Evolutionary conservation across 2,329 filamentous ascomycete genomes (phyloP).

Genomic region (Chrysoporthe puriensis): DNA sequence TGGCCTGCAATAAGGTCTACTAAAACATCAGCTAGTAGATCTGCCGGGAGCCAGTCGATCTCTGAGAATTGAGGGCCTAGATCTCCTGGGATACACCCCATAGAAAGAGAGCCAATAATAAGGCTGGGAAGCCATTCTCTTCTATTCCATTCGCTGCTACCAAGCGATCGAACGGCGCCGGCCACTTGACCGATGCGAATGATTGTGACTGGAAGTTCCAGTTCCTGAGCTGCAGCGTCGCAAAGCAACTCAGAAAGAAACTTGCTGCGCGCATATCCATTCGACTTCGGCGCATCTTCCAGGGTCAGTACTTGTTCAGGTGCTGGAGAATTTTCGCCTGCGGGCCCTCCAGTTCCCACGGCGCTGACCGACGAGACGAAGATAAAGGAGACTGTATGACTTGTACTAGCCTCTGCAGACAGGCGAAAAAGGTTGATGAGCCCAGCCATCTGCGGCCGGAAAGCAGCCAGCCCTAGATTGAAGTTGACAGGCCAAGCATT

Average conservation of each 20-base stretch:
- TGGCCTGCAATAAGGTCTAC: conserved; percentile 35
- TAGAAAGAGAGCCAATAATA: conserved; percentile 9
- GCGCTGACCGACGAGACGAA: conserved; percentile 56
- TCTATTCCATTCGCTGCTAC: conserved; percentile 7
- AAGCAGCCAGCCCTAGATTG: conserved; percentile 54
- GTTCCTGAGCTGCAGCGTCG: conserved; percentile 35
- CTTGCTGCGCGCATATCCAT: conserved; percentile 43
- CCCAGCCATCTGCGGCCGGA: conserved; percentile 49
- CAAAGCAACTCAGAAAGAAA: conserved; percentile 41
- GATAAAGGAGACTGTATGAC: conserved; percentile 40
- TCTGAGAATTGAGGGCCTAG: conserved; percentile 39
- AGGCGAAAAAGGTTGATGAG: conserved; percentile 46
- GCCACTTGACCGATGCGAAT: conserved; percentile 42
- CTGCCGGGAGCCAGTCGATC: conserved; percentile 51
- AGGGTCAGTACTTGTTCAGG: conserved; percentile 34
- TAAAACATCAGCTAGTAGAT: conserved; percentile 43
- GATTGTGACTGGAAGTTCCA: conserved; percentile 35
- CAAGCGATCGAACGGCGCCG: conserved; percentile 30
- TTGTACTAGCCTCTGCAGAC: conserved; percentile 31
- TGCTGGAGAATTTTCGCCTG: neutral
- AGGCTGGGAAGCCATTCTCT: conserved; percentile 19
- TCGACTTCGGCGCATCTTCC: conserved; percentile 33
- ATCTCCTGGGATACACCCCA: conserved; percentile 22
- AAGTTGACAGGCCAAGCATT: conserved; percentile 61
- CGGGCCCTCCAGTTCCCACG: conserved; percentile 37